A percentile compares a stretch with the other conserved stretches of the same genome.
These are phyloP conservation scores for Sistotremastrum niveocremeum DNA, from an alignment of 768 basidiomycete species.

Conservation along the genomic window DNA sequence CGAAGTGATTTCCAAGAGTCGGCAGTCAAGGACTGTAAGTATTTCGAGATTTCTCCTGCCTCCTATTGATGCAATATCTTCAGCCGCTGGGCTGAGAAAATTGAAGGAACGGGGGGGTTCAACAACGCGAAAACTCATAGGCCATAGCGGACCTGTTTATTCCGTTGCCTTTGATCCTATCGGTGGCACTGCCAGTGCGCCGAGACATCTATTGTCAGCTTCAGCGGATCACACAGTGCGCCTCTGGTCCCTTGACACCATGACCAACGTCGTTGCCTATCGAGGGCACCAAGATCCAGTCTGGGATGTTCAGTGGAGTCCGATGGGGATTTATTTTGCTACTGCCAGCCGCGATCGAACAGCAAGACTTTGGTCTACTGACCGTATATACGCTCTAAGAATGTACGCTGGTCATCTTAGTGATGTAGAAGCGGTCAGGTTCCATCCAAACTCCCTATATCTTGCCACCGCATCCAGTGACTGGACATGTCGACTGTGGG, in stretches of 20 bases:
- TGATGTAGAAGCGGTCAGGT: slow-evolving; percentile 92
- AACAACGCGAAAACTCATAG: slow-evolving; percentile 88
- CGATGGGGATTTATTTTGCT: slow-evolving; percentile 96
- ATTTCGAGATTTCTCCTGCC: background rate
- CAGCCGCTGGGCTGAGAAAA: slow-evolving; percentile 48
- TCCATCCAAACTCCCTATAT: slow-evolving; percentile 97
- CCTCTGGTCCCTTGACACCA: slow-evolving; percentile 91
- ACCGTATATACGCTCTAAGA: slow-evolving; percentile 70
- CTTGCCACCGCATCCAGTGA: slow-evolving; percentile 95
- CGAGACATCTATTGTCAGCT: slow-evolving; percentile 77
- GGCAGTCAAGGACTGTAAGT: slow-evolving; percentile 58
- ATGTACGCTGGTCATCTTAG: slow-evolving; percentile 94
- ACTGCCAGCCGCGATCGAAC: slow-evolving; percentile 90
- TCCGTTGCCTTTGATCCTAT: slow-evolving; percentile 88
- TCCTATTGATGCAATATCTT: background rate
- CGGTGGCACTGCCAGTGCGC: slow-evolving; percentile 72
- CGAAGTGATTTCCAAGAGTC: slow-evolving; percentile 62
- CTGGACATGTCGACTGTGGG: slow-evolving; percentile 93
- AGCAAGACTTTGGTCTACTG: slow-evolving; percentile 92
- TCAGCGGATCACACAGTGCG: slow-evolving; percentile 88
- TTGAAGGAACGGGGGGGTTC: slow-evolving; percentile 70
- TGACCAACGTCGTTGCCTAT: slow-evolving; percentile 87
- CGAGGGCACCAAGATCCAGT: slow-evolving; percentile 94
- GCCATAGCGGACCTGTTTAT: slow-evolving; percentile 95
- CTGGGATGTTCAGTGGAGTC: slow-evolving; percentile 99